Base-by-base conservation (phyloP, 2,329 filamentous ascomycete species). In the Truncatella angustata region DNA sequence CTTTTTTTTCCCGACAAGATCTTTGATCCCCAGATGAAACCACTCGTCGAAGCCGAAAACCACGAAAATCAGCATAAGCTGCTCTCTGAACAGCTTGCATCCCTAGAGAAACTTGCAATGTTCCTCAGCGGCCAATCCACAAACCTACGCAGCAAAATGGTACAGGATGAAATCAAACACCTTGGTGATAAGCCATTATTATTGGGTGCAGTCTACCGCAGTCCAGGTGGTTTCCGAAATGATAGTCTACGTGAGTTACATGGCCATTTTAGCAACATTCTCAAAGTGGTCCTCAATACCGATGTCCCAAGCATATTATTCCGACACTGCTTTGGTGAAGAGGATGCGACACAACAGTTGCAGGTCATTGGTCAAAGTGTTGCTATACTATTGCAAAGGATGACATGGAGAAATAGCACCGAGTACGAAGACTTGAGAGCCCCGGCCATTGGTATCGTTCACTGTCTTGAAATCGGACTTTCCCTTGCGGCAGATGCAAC, bases 1-100 rank as follows among this genome's bases (percentile, higher is more conserved):
- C 77, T 97, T 2, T 97, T 93, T 63, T 85, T 97, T 2, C 92
- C 95, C 0, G 87, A 96, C 67, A 86, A 87, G 58, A 81, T 88
- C 3, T 94, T 93, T 62, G 94, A 99, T 67, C 94, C 94, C 1
- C 81, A 86, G 54, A 74, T 86, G 53, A 76, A 80, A 48, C 81
- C 82, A 4, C 75, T 81, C 48, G 80, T 96, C 16, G 86, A 91
- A 60, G 80, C 83, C 18, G 73, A 78, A 39, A 81, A 79, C 49
- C 76, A 79, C 50, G 66, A 75, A 39, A 74, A 84, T 52, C 76
- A 88, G 35, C 79, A 81, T 43, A 58, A 66, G 3, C 73, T 78
- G 9, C 70, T 96, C 2, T 66, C 75, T 11, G 63, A 71, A 5
- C 84, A 84, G 53, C 75, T 91, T 1, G 61, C 76, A 4, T 81